phyloP scores from a whole-genome alignment of 2,329 filamentous ascomycete genomes.

The Pyrenophora seminiperda region DNA sequence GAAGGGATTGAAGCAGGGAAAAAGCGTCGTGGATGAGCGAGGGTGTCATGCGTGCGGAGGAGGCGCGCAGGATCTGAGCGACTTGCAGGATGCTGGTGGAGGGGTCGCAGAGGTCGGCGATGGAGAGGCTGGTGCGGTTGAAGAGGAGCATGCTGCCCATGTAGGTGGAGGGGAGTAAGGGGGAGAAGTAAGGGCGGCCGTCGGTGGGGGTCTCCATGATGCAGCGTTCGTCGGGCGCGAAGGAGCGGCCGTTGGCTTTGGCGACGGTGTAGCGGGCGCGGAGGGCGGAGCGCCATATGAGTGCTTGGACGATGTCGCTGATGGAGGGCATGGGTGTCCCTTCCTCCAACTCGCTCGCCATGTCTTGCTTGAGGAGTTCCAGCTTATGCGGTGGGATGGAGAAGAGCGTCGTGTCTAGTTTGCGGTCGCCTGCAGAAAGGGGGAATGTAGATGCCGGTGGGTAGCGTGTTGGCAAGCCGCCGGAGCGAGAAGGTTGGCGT shows the following conservation, averaged over 20 bases:
- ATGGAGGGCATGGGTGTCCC: constrained; percentile 37
- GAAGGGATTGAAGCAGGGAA: constrained; percentile 27
- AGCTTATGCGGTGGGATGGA: constrained; percentile 39
- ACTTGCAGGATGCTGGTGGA: constrained; percentile 26
- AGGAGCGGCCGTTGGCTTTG: constrained; percentile 18
- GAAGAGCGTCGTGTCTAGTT: constrained; percentile 40
- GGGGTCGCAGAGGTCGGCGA: constrained; percentile 28
- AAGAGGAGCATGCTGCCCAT: constrained; percentile 39
- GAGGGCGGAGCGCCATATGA: constrained; percentile 49
- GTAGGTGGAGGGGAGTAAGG: constrained; percentile 30
- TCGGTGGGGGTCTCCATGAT: constrained; percentile 45
- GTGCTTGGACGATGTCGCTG: constrained; percentile 50
- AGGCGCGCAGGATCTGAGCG: constrained; percentile 28
- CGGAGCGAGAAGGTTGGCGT: background rate
- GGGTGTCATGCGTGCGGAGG: constrained; percentile 30
- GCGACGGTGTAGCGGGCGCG: constrained; percentile 45
- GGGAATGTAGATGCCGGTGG: constrained; percentile 39
- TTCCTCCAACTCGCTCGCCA: constrained; percentile 26
- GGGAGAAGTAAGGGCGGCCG: constrained; percentile 36
- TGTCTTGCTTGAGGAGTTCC: constrained; percentile 38
- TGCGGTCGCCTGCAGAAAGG: constrained; percentile 31
- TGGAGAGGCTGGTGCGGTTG: constrained; percentile 31
- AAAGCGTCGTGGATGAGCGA: constrained; percentile 35
- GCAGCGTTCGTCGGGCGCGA: constrained; percentile 17
- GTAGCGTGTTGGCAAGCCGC: constrained; percentile 25